A percentile compares a stretch with the other conserved stretches of the same genome.
Conservation (phyloP, 169 alveolate genomes). For the Fabrea salina region DNA sequence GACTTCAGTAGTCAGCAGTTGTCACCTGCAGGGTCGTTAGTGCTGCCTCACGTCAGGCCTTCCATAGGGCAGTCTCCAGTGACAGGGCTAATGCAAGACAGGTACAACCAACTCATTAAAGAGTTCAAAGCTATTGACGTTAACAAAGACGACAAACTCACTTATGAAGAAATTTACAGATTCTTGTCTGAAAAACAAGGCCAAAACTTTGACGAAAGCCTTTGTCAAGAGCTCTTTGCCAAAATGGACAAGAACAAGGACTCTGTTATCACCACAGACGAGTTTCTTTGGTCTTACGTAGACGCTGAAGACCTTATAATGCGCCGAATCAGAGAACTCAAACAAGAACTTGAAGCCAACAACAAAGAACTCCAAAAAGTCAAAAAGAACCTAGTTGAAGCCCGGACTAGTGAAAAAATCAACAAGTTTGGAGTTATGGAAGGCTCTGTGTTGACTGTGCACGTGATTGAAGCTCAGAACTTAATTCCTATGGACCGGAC, state of each 20-base stretch:
- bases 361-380: conserved; percentile 28
- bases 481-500: conserved; percentile 38
- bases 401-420: conserved; percentile 25
- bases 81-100: not conserved
- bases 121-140: conserved; percentile 16
- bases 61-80: conserved; percentile 4
- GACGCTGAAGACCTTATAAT: conserved; percentile 29
- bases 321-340: conserved; percentile 35
- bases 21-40: too few species aligned
- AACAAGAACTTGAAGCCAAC: conserved; percentile 30
- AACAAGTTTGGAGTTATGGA: conserved; percentile 49
- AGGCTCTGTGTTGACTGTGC: conserved; percentile 46
- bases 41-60: too few species aligned
- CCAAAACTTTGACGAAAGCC: not conserved
- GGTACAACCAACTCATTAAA: not conserved
- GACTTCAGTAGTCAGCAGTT: too few species aligned
- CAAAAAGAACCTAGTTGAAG: conserved; percentile 8
- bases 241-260: conserved; percentile 24
- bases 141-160: not conserved
- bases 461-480: conserved; percentile 47
- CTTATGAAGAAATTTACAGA: conserved; percentile 11
- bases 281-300: conserved; percentile 14
- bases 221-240: conserved; percentile 11
- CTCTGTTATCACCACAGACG: not conserved
- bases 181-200: not conserved